These are phyloP conservation scores for Geotrichum restrictum DNA, from an alignment of 1,139 yeast genomes.

Conservation along the genomic window DNA sequence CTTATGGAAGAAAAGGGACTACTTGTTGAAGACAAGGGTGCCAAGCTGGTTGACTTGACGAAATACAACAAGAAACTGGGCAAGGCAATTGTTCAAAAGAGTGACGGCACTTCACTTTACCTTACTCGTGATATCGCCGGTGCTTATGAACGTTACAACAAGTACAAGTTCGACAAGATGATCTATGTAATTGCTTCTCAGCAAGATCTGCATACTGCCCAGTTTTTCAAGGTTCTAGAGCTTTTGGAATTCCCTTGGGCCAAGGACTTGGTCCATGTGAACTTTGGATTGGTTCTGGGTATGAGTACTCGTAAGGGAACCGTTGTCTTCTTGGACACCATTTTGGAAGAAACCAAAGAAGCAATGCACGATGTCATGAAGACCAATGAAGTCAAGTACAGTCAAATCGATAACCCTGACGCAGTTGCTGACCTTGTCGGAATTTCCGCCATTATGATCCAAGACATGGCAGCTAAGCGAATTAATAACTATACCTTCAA, in stretches of 20 bases:
- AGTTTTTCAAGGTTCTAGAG: constrained; percentile 89
- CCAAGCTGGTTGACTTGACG: constrained; percentile 79
- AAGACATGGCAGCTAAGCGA: constrained; percentile 98
- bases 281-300: constrained; percentile 97
- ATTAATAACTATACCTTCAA: constrained; percentile 93
- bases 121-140: constrained; percentile 97
- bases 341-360: constrained; percentile 88
- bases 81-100: constrained; percentile 87
- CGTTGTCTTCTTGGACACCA: constrained; percentile 92
- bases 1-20: constrained; percentile 64
- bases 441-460: constrained; percentile 96
- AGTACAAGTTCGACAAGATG: constrained; percentile 89
- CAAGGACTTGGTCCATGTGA: constrained; percentile 69
- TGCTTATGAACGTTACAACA: constrained; percentile 84
- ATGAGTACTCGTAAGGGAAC: constrained; percentile 99
- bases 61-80: constrained; percentile 89
- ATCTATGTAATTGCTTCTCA: constrained; percentile 92
- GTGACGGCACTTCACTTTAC: constrained; percentile 93
- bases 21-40: constrained; percentile 87
- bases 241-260: constrained; percentile 94
- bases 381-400: constrained; percentile 84
- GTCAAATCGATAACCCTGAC: constrained; percentile 93
- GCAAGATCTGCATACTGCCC: constrained; percentile 92
- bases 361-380: constrained; percentile 98
- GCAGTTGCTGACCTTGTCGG: constrained; percentile 94